Evolutionary conservation across 371 early-diverging fungal genomes (phyloP), one percentile per base, ranked within the genome.

Genomic region (Lichtheimia ramosa): DNA sequence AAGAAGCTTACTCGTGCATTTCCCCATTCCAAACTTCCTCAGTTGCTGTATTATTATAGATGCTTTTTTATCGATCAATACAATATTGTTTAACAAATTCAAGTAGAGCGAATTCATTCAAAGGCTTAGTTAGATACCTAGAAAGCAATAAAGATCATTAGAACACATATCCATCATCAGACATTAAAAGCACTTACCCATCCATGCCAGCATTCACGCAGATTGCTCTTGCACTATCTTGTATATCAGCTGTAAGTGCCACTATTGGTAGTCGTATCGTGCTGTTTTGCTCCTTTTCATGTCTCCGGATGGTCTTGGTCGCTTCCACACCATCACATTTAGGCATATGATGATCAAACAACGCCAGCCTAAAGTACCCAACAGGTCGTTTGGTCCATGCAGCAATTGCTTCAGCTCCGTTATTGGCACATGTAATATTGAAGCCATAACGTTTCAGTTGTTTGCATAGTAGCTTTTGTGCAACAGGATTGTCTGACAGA

Each of bases 261-360:
- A 58, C 42, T 23, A 58, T 58, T 1, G 79, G 70, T 10, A 78
- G 58, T 20, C 62, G 51, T 10, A 0, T 39, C 41, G 65, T 54
- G 66, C 51, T 2, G 8, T 55, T 24, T 20, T 66, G 67, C 8
- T 60, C 58, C n/a, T 39, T 40, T 54, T 78, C 79, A 16, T 64
- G 56, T 34, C 65, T 62, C 41, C 79, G 54, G 12, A 78, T 75
- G 20, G 63, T 53, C 18, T 70, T 78, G 2, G 79, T 73, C 14
- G 79, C 79, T 53, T 73, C 79, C 7, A 78, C 75, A 28, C 79
- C 79, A 63, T 78, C 79, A 54, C 79, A 75, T 58, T 74, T 70
- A 23, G 79, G 79, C 79, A 78, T 78, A 61, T 78, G 79, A 54
- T 78, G 75, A 55, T 78, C 79, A 63, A 78, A 77, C 23, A 77